phyloP scores from a whole-genome alignment of 768 basidiomycete species.

The Naematelia encephala region DNA sequence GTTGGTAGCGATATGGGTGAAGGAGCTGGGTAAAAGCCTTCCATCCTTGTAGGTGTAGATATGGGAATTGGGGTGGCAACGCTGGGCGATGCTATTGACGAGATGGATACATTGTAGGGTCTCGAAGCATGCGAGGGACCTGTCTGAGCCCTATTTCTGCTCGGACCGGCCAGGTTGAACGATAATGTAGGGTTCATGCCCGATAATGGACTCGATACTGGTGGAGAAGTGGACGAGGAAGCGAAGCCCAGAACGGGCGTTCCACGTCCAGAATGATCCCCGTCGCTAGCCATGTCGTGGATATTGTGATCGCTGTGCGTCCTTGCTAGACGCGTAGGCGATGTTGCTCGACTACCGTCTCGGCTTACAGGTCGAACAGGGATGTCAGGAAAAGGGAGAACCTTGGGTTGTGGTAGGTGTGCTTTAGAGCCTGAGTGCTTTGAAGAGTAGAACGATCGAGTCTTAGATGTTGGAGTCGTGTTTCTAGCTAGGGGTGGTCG shows the following conservation, averaged over 20 bases:
- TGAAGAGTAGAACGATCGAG: not conserved
- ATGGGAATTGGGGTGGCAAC: not conserved
- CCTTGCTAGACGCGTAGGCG: constrained; percentile 2
- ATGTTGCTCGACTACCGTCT: constrained; percentile 4
- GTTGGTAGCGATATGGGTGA: not conserved
- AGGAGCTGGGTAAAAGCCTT: constrained; percentile 1
- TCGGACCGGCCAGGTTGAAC: not conserved
- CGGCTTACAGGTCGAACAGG: constrained; percentile 16
- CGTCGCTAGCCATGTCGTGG: not conserved
- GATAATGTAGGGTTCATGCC: not conserved
- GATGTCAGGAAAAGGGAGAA: constrained; percentile 41
- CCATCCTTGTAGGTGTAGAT: not conserved
- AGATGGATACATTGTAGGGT: not conserved
- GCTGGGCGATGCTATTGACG: not conserved
- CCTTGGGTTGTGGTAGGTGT: constrained; percentile 26
- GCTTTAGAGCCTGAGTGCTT: not conserved
- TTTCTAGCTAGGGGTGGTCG: not conserved
- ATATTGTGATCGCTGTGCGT: constrained; percentile 1
- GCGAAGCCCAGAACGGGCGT: not conserved
- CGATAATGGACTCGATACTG: constrained; percentile 13
- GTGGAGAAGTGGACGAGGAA: constrained; percentile 14
- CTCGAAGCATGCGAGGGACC: not conserved
- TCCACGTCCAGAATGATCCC: not conserved
- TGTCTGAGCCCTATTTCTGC: constrained; percentile 1
- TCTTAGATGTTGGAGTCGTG: not conserved